phyloP scores from a whole-genome alignment of 306 rosid genomes.

The Trichosanthes truncata region DNA sequence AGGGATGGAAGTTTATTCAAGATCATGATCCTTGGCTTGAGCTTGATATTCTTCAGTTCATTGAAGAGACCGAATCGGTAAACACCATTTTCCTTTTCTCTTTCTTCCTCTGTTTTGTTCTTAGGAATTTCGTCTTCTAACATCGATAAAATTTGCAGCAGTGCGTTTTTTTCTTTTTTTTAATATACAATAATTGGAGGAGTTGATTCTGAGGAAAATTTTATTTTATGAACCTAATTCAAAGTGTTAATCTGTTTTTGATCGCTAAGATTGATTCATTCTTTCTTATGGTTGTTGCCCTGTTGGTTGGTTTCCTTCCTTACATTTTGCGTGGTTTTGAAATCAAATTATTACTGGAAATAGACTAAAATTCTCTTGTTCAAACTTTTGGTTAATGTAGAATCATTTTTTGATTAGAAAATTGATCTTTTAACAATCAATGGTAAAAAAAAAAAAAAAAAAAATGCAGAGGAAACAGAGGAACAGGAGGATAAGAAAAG shows the following conservation, averaged over 20 bases:
- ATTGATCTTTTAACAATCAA: too few species aligned
- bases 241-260: too few species aligned
- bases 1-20: slow-evolving; percentile 79
- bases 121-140: not conserved
- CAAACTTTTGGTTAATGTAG: too few species aligned
- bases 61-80: slow-evolving; percentile 83
- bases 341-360: not conserved
- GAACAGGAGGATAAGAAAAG: slow-evolving; percentile 40
- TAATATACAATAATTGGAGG: not conserved
- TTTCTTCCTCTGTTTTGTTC: not conserved
- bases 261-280: not conserved
- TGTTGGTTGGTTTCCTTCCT: not conserved
- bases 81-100: too few species aligned
- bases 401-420: too few species aligned
- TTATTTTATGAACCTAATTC: not conserved
- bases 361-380: not conserved
- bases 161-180: not conserved
- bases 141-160: not conserved
- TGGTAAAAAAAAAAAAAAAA: not conserved
- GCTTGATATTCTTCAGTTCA: slow-evolving; percentile 63
- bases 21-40: slow-evolving; percentile 78
- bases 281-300: not conserved
- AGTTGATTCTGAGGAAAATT: not conserved
- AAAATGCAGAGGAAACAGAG: slow-evolving; percentile 65
- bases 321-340: not conserved